Evolutionary conservation across 352 stramenopile species (phyloP).

Genomic region (Globisporangium camurandrum): DNA sequence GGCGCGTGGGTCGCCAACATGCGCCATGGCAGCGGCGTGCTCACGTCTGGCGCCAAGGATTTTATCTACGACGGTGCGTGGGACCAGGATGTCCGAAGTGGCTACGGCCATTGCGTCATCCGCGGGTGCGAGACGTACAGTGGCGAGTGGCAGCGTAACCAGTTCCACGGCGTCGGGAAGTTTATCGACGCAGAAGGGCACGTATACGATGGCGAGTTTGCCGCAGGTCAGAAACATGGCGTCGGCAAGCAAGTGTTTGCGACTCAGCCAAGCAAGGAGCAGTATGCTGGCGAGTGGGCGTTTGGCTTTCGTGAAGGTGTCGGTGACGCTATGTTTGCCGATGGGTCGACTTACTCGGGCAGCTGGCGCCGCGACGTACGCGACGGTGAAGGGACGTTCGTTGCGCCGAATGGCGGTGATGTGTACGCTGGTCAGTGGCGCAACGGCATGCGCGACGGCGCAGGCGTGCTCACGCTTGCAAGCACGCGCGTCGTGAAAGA

Average conservation of each 20-base stretch:
- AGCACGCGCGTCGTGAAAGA: slow-evolving; percentile 59
- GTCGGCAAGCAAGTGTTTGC: slow-evolving; percentile 39
- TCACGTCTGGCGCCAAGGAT: slow-evolving; percentile 64
- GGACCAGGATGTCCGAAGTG: slow-evolving; percentile 42
- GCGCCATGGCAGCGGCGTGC: slow-evolving; percentile 51
- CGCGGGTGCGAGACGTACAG: slow-evolving; percentile 68
- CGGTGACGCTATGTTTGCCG: slow-evolving; percentile 41
- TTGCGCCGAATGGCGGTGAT: slow-evolving; percentile 22
- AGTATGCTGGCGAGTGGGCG: slow-evolving; percentile 62
- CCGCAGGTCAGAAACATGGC: slow-evolving; percentile 63
- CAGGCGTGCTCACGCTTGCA: slow-evolving; percentile 32
- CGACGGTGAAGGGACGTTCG: slow-evolving; percentile 58
- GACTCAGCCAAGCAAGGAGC: slow-evolving; percentile 18
- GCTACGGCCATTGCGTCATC: slow-evolving; percentile 73
- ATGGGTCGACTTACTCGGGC: slow-evolving; percentile 52
- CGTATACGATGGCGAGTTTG: slow-evolving; percentile 82
- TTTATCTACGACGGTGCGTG: slow-evolving; percentile 83
- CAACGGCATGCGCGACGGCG: slow-evolving; percentile 38
- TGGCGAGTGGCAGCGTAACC: slow-evolving; percentile 58
- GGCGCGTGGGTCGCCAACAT: slow-evolving; percentile 54
- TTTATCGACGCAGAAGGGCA: slow-evolving; percentile 77
- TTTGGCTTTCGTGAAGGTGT: slow-evolving; percentile 45
- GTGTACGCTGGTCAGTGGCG: slow-evolving; percentile 69
- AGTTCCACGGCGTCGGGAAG: slow-evolving; percentile 71
- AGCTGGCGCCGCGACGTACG: slow-evolving; percentile 44